These are phyloP conservation scores for Chlorella sp. DNA, from an alignment of 139 green algal species.

Conservation along the genomic window DNA sequence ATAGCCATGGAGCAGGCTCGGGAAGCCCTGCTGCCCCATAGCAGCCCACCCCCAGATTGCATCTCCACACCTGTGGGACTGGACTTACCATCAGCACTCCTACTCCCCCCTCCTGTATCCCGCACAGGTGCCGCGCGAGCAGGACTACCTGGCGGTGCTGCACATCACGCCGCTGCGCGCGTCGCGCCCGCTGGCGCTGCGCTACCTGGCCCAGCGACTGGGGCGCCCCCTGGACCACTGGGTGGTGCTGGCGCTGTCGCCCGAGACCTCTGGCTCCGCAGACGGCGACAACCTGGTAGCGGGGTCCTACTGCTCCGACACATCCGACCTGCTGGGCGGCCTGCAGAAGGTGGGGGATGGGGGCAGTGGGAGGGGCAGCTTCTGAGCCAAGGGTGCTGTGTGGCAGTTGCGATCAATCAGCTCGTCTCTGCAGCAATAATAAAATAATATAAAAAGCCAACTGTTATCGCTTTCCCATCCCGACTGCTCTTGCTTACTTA, in stretches of 20 bases:
- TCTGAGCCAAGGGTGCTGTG: neutral
- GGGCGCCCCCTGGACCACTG: slow-evolving; percentile 52
- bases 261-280: neutral
- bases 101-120: neutral
- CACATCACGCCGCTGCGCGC: slow-evolving; percentile 86
- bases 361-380: neutral
- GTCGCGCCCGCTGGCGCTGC: slow-evolving; percentile 76
- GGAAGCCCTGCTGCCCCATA: neutral
- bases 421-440: neutral
- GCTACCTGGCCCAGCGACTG: slow-evolving; percentile 69
- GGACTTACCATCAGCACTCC: neutral
- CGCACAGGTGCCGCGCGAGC: slow-evolving; percentile 51
- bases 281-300: neutral
- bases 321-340: slow-evolving; percentile 60
- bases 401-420: neutral
- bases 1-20: neutral
- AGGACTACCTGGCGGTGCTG: slow-evolving; percentile 51
- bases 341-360: slow-evolving; percentile 53
- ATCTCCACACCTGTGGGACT: neutral
- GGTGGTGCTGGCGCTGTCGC: slow-evolving; percentile 48
- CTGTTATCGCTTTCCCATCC: neutral
- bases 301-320: slow-evolving; percentile 44
- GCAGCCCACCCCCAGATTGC: neutral
- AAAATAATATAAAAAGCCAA: neutral
- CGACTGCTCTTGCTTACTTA: neutral